Percentiles rank a stretch among this genome's conserved stretches.
These are phyloP conservation scores for Pluteus cervinus DNA, from an alignment of 768 basidiomycete genomes.

Conservation along the genomic window DNA sequence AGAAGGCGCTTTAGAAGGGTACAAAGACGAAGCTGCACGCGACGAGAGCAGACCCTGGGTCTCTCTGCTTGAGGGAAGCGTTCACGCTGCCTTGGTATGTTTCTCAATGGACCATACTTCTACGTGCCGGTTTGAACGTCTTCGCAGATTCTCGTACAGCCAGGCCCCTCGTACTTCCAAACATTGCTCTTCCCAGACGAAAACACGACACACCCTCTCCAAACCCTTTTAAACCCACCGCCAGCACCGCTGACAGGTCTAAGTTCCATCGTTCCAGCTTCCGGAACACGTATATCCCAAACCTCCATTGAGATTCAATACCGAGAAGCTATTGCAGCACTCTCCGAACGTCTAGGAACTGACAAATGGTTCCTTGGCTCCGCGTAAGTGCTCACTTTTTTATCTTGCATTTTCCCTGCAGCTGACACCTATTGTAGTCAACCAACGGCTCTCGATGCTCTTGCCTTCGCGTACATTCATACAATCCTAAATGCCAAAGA, in stretches of 20 bases:
- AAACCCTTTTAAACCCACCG: constrained; percentile 53
- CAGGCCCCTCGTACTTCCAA: constrained; percentile 34
- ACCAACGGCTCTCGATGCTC: constrained; percentile 78
- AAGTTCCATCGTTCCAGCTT: constrained; percentile 53
- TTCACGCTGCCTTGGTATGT: constrained; percentile 72
- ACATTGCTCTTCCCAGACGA: constrained; percentile 33
- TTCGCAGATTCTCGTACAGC: constrained; percentile 42
- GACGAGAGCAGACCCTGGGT: constrained; percentile 85
- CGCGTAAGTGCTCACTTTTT: constrained; percentile 30
- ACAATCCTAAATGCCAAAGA: constrained; percentile 46
- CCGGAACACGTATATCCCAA: constrained; percentile 50
- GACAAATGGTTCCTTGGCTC: constrained; percentile 83
- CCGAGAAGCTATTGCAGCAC: constrained; percentile 62
- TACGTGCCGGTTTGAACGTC: constrained; percentile 1
- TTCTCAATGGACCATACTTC: constrained; percentile 2
- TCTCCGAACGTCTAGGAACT: constrained; percentile 69
- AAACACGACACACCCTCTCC: constrained; percentile 28
- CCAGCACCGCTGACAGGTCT: constrained; percentile 70
- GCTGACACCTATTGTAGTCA: constrained; percentile 31
- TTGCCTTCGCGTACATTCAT: constrained; percentile 79
- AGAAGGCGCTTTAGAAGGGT: constrained; percentile 55
- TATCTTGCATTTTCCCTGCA: not conserved
- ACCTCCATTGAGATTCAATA: constrained; percentile 51
- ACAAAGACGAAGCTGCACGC: constrained; percentile 47
- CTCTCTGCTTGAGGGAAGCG: constrained; percentile 65